These are phyloP conservation scores for Aspergillus indologenus DNA, from an alignment of 495 filamentous ascomycete species.

Conservation along the genomic window DNA sequence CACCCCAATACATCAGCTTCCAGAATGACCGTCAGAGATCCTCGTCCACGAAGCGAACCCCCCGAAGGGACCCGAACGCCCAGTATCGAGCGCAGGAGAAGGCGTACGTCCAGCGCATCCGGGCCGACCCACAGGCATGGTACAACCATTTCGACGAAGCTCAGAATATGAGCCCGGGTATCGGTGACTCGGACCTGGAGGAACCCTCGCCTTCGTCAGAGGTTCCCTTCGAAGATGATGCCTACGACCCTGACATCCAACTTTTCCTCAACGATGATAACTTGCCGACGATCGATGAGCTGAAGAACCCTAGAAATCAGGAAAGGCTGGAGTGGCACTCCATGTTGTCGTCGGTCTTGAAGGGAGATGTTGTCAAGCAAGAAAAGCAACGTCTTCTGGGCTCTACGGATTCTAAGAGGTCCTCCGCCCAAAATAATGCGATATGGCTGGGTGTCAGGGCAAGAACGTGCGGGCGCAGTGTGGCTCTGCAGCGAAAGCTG, in stretches of 20 bases:
- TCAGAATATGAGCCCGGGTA: slow-evolving; percentile 60
- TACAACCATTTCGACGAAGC: slow-evolving; percentile 71
- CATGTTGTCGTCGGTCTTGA: slow-evolving; percentile 93
- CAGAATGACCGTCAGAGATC: slow-evolving; percentile 51
- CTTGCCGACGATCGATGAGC: slow-evolving; percentile 82
- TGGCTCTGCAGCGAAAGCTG: slow-evolving; percentile 77
- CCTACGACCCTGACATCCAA: slow-evolving; percentile 89
- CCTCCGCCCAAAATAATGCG: slow-evolving; percentile 70
- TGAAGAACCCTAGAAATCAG: slow-evolving; percentile 81
- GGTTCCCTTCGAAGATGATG: slow-evolving; percentile 73
- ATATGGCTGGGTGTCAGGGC: slow-evolving; percentile 88
- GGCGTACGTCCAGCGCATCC: slow-evolving; percentile 74
- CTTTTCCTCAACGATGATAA: slow-evolving; percentile 84
- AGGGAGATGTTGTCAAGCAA: slow-evolving; percentile 94
- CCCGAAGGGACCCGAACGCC: slow-evolving; percentile 67
- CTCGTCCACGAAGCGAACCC: slow-evolving; percentile 48
- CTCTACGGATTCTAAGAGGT: slow-evolving; percentile 69
- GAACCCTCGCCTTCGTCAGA: slow-evolving; percentile 86
- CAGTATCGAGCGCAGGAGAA: slow-evolving; percentile 79
- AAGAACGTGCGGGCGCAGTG: slow-evolving; percentile 73
- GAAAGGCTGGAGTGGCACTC: slow-evolving; percentile 97
- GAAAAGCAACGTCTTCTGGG: slow-evolving; percentile 95
- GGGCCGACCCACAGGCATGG: slow-evolving; percentile 64
- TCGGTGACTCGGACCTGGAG: slow-evolving; percentile 81
- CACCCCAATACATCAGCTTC: slow-evolving; percentile 56